Percentiles rank a stretch among this genome's conserved stretches.
phyloP scores from a whole-genome alignment of 2,329 filamentous ascomycete genomes.

The Claviceps sp. region DNA sequence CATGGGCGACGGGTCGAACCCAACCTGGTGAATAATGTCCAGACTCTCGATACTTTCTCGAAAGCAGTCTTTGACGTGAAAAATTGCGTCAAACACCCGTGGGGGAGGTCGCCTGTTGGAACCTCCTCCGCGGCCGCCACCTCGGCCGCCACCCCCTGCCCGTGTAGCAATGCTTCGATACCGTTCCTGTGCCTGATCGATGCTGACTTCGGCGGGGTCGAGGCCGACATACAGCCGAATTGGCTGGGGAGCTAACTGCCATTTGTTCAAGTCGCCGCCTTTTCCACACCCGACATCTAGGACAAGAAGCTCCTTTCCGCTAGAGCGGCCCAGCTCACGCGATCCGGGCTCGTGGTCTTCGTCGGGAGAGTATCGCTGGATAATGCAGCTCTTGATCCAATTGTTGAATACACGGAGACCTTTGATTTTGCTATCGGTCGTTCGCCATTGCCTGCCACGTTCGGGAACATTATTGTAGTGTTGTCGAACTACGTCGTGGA shows the following conservation, averaged over 20 bases:
- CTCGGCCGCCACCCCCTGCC: conserved; percentile 37
- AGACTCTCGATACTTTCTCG: conserved; percentile 71
- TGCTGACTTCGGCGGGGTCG: conserved; percentile 84
- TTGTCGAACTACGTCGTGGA: conserved; percentile 74
- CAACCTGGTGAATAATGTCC: conserved; percentile 70
- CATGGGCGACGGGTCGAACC: conserved; percentile 67
- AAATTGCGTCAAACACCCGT: conserved; percentile 69
- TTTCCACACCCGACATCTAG: conserved; percentile 95
- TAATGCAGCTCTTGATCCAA: conserved; percentile 95
- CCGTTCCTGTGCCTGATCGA: conserved; percentile 77
- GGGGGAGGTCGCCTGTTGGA: conserved; percentile 33
- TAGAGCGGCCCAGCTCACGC: conserved; percentile 36
- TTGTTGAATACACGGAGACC: conserved; percentile 93
- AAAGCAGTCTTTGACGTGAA: conserved; percentile 87
- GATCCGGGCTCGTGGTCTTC: conserved; percentile 56
- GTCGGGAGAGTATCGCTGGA: conserved; percentile 85
- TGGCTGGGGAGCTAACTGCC: conserved; percentile 83
- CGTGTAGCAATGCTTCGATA: conserved; percentile 59
- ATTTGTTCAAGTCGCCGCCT: conserved; percentile 88
- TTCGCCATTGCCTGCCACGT: conserved; percentile 85
- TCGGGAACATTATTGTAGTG: conserved; percentile 96
- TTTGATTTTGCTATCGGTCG: conserved; percentile 88
- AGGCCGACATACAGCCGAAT: conserved; percentile 91
- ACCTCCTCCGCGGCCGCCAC: conserved; percentile 41
- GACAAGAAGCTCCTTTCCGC: conserved; percentile 55